phyloP scores from a whole-genome alignment of 2,329 filamentous ascomycete species.

The Stachybotrys chartarum region DNA sequence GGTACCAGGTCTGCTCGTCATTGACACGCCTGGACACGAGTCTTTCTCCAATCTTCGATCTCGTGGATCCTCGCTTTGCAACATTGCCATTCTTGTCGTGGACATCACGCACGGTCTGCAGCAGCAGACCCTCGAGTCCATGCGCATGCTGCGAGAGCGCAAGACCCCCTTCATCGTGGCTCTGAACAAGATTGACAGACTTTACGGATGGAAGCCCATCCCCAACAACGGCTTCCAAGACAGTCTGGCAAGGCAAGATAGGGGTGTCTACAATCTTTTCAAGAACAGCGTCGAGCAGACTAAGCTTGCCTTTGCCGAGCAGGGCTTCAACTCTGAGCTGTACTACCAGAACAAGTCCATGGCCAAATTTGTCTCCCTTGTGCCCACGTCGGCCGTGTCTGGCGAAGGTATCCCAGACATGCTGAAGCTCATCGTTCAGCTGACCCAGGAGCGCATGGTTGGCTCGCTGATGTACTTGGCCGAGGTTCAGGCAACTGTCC shows the following conservation, averaged over 20 bases:
- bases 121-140: slow-evolving; percentile 94
- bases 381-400: slow-evolving; percentile 96
- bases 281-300: slow-evolving; percentile 81
- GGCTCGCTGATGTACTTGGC: slow-evolving; percentile 96
- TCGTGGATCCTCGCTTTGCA: slow-evolving; percentile 94
- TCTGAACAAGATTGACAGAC: slow-evolving; percentile 98
- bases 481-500: slow-evolving; percentile 93
- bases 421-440: slow-evolving; percentile 86
- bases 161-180: slow-evolving; percentile 98
- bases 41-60: slow-evolving; percentile 98
- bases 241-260: slow-evolving; percentile 81
- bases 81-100: slow-evolving; percentile 97
- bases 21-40: slow-evolving; percentile 99
- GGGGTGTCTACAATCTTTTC: slow-evolving; percentile 92
- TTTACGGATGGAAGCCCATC: slow-evolving; percentile 98
- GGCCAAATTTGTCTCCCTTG: slow-evolving; percentile 88
- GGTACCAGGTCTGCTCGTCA: slow-evolving; percentile 90
- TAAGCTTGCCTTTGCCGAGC: slow-evolving; percentile 89
- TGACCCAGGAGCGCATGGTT: slow-evolving; percentile 97
- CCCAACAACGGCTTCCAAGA: slow-evolving; percentile 98
- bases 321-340: slow-evolving; percentile 95
- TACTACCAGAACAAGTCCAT: slow-evolving; percentile 98
- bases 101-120: slow-evolving; percentile 99
- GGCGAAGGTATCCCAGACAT: slow-evolving; percentile 98
- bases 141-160: slow-evolving; percentile 84